Percentiles rank a stretch among this genome's conserved stretches.
phyloP scores from a whole-genome alignment of 192 early-diverging fungal species.

The Jimgerdemannia flammicorona region DNA sequence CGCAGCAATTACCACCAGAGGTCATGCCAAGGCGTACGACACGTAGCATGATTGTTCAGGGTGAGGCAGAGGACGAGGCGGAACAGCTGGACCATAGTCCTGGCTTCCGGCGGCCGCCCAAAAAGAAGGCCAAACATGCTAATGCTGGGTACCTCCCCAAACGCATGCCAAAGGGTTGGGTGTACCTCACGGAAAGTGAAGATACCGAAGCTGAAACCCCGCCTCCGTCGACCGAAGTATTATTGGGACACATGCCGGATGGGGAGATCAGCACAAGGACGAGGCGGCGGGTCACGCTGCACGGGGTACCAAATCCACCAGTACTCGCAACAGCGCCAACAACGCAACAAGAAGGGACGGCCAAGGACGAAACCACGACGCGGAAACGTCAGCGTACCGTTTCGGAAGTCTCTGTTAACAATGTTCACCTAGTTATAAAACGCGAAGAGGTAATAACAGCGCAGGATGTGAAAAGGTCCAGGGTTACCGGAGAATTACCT shows the following conservation, averaged over 20 bases:
- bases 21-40: constrained; percentile 1
- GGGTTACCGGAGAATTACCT: constrained; percentile 4
- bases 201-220: constrained; percentile 17
- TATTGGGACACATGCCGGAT: neutral
- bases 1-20: neutral
- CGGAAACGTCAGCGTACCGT: constrained; percentile 10
- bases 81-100: constrained; percentile 19
- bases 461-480: constrained; percentile 7
- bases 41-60: constrained; percentile 2
- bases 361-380: neutral
- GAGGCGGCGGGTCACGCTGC: neutral
- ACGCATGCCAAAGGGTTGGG: constrained; percentile 39
- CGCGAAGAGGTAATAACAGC: constrained; percentile 11
- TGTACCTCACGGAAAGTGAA: constrained; percentile 37
- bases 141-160: constrained; percentile 2
- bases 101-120: constrained; percentile 5
- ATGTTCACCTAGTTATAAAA: neutral
- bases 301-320: neutral
- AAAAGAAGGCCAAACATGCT: constrained; percentile 12
- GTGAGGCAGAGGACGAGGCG: neutral
- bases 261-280: constrained; percentile 11
- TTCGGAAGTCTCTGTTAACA: neutral
- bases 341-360: neutral
- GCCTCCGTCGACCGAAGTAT: neutral
- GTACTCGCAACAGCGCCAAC: constrained; percentile 6